phyloP scores from a whole-genome alignment of 495 filamentous ascomycete genomes.

The Lentithecium fluviatile region DNA sequence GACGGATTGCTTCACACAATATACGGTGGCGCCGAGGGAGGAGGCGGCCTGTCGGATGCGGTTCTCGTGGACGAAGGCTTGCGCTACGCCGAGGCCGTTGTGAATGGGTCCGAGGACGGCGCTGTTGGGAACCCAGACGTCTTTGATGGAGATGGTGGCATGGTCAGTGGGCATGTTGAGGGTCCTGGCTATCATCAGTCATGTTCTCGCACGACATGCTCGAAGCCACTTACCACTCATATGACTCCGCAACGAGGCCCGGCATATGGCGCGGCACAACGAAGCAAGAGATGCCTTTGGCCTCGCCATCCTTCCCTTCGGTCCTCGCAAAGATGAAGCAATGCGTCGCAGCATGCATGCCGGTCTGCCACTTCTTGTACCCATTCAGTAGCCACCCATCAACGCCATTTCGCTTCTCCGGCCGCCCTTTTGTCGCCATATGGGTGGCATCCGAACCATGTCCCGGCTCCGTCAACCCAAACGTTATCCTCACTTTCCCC shows the following conservation, averaged over 20 bases:
- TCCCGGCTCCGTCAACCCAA: constrained; percentile 61
- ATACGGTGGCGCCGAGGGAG: constrained; percentile 56
- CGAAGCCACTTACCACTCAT: constrained; percentile 49
- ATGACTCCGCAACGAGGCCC: constrained; percentile 52
- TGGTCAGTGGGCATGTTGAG: constrained; percentile 65
- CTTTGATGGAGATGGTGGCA: constrained; percentile 51
- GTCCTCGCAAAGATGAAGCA: constrained; percentile 60
- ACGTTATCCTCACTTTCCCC: constrained; percentile 53
- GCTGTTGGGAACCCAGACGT: constrained; percentile 52
- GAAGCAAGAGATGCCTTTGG: constrained; percentile 58
- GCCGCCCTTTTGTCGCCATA: constrained; percentile 52
- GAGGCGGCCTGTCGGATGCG: constrained; percentile 60
- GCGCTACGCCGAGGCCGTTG: constrained; percentile 55
- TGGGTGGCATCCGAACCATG: constrained; percentile 61
- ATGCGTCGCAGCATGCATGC: constrained; percentile 58
- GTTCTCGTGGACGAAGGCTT: constrained; percentile 64
- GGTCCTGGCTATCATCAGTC: constrained; percentile 40
- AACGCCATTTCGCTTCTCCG: constrained; percentile 38
- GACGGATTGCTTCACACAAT: constrained; percentile 55
- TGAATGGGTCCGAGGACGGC: constrained; percentile 51
- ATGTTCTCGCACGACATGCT: background rate
- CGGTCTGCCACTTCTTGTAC: constrained; percentile 62
- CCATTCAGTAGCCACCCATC: constrained; percentile 55
- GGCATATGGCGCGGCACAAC: constrained; percentile 50
- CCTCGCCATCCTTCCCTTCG: constrained; percentile 47